Evolutionary conservation across 2,329 filamentous ascomycete species (phyloP), one percentile per base, ranked within the genome.

Genomic region (Trichoderma sp.): DNA sequence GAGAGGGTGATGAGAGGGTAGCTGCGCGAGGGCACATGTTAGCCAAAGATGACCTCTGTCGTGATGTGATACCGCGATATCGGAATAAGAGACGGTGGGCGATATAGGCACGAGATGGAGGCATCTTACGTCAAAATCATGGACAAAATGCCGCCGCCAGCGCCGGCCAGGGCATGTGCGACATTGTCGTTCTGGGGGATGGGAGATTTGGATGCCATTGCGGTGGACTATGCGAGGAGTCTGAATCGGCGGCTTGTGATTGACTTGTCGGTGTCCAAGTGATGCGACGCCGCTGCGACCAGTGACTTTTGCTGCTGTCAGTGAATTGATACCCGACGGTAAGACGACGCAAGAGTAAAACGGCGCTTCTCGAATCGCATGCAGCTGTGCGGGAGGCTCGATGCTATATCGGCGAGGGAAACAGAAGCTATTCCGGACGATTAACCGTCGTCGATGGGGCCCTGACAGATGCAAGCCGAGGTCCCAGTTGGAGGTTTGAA

Each of bases 1-100:
- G 95, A 99, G 71, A 99, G 90, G 37, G 95, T 98, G 77, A 99
- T 97, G 74, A 99, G 89, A 50, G 95, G 95, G 80, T 98, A 98
- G 72, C 92, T 95, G 76, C 4, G 7, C n/a, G 19, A 32, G 27
- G 19, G 9, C 9, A 8, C 9, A 37, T 57, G 60, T 64, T 54
- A 64, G 61, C 19, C 32, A 37, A n/a, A 17, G 29, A 17, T 9
- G n/a, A n/a, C 53, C 45, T 15, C 22, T 17, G 15, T 39, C 48
- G 34, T 37, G 45, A n/a, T n/a, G 34, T 37, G 42, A 48, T 10
- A 3, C 29, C 29, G 32, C 22, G 22, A 19, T 39, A 12, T 10
- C 17, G 22, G 19, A 6, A 57, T 2, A 29, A 50, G 32, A 37
- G 32, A 37, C 19, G 29, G 32, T 25, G 15, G 27, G 52, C 17